phyloP scores from a whole-genome alignment of 1,139 yeast species.

The Nematodospora anomalae region DNA sequence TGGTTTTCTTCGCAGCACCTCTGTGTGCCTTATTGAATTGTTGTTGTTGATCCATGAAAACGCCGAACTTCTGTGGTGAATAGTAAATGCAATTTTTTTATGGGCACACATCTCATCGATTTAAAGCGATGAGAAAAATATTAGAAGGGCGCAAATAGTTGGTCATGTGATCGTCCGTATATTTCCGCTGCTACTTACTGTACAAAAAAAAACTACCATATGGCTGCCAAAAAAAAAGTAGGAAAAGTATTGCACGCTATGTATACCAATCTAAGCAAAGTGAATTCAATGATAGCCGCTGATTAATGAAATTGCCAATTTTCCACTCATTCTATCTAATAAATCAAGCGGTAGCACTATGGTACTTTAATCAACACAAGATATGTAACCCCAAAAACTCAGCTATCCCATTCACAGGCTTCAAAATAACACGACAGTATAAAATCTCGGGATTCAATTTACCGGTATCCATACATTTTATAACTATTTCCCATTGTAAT shows the following conservation, averaged over 20 bases:
- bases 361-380: constrained; percentile 30
- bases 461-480: constrained; percentile 45
- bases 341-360: constrained; percentile 4
- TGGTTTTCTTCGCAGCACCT: constrained; percentile 50
- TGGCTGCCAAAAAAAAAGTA: neutral
- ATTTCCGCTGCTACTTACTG: neutral
- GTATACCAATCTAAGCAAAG: no score
- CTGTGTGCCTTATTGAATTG: constrained; percentile 64
- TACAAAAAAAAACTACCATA: neutral
- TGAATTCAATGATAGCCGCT: neutral
- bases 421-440: constrained; percentile 54
- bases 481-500: constrained; percentile 55
- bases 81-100: neutral
- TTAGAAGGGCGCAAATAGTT: no score
- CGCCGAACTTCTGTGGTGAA: neutral
- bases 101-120: neutral
- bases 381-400: constrained; percentile 36
- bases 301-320: neutral
- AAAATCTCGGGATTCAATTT: constrained; percentile 36
- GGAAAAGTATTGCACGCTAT: no score
- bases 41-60: constrained; percentile 25
- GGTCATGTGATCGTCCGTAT: neutral
- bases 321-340: constrained; percentile 4
- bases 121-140: neutral
- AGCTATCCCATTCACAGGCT: constrained; percentile 57